phyloP scores from a whole-genome alignment of 2,329 filamentous ascomycete genomes.

The Trichoderma lentiforme region DNA sequence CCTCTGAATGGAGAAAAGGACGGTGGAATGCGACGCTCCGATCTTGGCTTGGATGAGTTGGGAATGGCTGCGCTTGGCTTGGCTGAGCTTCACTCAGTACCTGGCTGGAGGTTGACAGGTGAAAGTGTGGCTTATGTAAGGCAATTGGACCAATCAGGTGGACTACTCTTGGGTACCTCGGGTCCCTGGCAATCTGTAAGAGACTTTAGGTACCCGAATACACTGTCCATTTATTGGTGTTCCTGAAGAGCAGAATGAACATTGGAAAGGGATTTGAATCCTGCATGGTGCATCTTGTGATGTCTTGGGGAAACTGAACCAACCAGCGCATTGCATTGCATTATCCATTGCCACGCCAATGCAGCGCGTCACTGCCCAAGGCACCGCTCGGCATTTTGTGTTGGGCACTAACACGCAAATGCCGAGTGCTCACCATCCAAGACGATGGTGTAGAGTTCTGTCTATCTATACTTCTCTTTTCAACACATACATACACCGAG shows the following conservation, averaged over 20 bases:
- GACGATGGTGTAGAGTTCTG: background rate
- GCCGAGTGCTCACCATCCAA: background rate
- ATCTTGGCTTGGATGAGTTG: background rate
- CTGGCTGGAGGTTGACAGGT: background rate
- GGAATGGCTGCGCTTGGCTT: background rate
- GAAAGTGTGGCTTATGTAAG: background rate
- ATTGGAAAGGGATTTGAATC: background rate
- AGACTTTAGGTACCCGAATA: background rate
- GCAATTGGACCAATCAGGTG: background rate
- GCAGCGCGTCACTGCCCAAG: conserved; percentile 2
- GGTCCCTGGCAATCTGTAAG: background rate
- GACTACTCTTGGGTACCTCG: background rate
- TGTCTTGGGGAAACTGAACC: background rate
- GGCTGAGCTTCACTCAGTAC: background rate
- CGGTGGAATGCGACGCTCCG: background rate
- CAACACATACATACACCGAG: background rate
- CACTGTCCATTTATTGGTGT: background rate
- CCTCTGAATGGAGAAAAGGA: background rate
- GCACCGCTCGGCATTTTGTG: background rate
- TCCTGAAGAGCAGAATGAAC: background rate
- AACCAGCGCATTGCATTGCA: background rate
- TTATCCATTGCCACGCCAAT: background rate
- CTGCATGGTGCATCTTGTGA: background rate
- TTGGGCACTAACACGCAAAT: background rate
- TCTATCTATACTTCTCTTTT: background rate